A percentile compares a stretch with the other conserved stretches of the same genome.
Conservation (phyloP, 208 protist species). For the Crithidia sp. region DNA sequence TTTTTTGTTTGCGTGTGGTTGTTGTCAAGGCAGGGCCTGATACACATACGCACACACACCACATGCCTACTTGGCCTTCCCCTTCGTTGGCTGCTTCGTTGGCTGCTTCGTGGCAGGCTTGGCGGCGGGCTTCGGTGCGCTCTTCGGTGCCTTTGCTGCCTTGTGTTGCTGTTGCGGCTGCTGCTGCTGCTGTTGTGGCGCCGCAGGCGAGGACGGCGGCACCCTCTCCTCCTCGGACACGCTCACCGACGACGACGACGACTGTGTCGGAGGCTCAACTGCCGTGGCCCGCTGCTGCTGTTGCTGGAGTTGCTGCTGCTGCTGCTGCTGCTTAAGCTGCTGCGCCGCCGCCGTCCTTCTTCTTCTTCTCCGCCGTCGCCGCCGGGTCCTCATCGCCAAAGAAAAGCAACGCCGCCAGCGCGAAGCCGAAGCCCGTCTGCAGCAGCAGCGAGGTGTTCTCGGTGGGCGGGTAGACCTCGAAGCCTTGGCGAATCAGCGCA, state of each 20-base stretch:
- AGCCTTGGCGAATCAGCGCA: conserved; percentile 56
- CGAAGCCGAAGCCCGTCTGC: conserved; percentile 43
- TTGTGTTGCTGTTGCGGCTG: neutral
- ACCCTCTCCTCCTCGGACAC: neutral
- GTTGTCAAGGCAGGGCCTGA: no score
- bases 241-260: neutral
- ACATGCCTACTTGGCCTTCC: neutral
- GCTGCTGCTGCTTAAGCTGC: neutral
- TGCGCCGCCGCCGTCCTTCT: no score
- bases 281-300: neutral
- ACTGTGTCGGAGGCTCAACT: no score
- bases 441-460: conserved; percentile 49
- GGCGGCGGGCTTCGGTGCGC: neutral
- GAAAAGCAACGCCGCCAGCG: conserved; percentile 50
- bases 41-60: no score
- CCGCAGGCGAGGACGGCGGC: neutral
- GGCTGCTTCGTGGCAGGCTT: neutral
- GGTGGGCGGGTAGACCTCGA: conserved; percentile 72
- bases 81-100: neutral
- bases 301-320: neutral
- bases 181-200: neutral
- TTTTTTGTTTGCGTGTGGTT: no score
- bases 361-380: neutral
- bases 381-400: conserved; percentile 26
- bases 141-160: conserved; percentile 3